Conservation (phyloP, 345 rosid species). For the Angophora floribunda region DNA sequence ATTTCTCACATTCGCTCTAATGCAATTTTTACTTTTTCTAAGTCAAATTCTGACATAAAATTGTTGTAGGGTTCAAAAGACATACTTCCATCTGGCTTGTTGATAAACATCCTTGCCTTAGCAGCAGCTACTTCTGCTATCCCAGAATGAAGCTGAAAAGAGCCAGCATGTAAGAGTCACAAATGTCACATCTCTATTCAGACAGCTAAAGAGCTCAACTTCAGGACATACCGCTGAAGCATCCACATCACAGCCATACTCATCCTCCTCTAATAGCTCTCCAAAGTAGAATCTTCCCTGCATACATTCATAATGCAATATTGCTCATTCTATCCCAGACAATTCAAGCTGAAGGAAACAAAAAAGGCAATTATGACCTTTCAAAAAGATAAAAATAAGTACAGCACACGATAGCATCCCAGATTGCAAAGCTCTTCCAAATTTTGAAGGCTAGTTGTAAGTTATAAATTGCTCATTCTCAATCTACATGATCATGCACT, state of each 20-base stretch:
- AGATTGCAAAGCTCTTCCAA: neutral
- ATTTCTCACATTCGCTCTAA: neutral
- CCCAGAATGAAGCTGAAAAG: slow-evolving; percentile 79
- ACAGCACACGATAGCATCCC: neutral
- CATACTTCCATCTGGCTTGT: slow-evolving; percentile 96
- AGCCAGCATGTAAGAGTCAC: slow-evolving; percentile 6
- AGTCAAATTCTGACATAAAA: neutral
- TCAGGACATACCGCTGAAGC: slow-evolving; percentile 50
- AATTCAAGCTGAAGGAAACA: neutral
- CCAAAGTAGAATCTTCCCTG: slow-evolving; percentile 97
- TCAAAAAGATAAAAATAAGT: neutral
- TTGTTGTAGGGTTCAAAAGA: neutral
- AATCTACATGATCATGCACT: neutral
- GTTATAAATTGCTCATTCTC: neutral
- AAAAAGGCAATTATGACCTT: neutral
- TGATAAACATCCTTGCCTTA: slow-evolving; percentile 88
- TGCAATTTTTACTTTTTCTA: neutral
- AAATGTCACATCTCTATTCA: neutral
- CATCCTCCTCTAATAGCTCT: slow-evolving; percentile 51
- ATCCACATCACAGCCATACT: slow-evolving; percentile 61
- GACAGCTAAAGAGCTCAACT: neutral
- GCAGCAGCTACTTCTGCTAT: slow-evolving; percentile 97
- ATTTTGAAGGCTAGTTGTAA: neutral
- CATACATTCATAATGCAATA: slow-evolving; percentile 3
- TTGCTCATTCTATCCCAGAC: neutral